Evolutionary conservation across 108 stramenopile species (phyloP), one percentile per base, ranked within the genome.

Genomic region (Chaetoceros tenuissimus): DNA sequence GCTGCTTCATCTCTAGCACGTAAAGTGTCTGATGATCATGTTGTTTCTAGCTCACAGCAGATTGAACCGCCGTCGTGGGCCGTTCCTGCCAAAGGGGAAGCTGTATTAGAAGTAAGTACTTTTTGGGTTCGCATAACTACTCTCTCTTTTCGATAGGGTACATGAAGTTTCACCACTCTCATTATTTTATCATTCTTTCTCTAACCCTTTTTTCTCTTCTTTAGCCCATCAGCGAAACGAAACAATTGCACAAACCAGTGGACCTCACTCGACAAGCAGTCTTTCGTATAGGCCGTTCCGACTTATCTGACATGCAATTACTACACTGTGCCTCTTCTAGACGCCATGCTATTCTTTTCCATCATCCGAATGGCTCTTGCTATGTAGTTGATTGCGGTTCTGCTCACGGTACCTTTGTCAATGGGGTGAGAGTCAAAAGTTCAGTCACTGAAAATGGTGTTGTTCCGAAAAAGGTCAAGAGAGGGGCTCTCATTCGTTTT

Each of bases 341-440:
- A 45, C 69, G 69, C 31, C 87, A 89, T 53, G 87, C 87, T 7
- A 75, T 89, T 65, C 64, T 89, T 24, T 89, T 89, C 53, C 87
- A 89, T 53, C 87, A 89, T 61, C 70, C 81, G n/a, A 85, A 85
- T 55, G 84, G 84, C 19, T 78, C 74, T 5, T 89, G 87, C 46
- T 89, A 89, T 59, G 27, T 89, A 21, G 80, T 89, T 18, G 87
- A 89, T 53, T 89, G 87, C 51, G 80, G 81, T 22, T 80, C 78
- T 54, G 79, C 87, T 8, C 87, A 89, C 53, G 87, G 87, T 16
- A 89, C 87, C 18, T 85, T 64, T 51, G 69, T 89, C 25, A 85
- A 89, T 58, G 87, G 87, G 1, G 61, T 63, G 13, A 77, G 80
- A 22, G 67, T 89, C 10, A 45, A 51, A 28, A 75, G 78, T 17